These are phyloP conservation scores for Wallacemonas sp. DNA, from an alignment of 208 protist species.

Conservation along the genomic window DNA sequence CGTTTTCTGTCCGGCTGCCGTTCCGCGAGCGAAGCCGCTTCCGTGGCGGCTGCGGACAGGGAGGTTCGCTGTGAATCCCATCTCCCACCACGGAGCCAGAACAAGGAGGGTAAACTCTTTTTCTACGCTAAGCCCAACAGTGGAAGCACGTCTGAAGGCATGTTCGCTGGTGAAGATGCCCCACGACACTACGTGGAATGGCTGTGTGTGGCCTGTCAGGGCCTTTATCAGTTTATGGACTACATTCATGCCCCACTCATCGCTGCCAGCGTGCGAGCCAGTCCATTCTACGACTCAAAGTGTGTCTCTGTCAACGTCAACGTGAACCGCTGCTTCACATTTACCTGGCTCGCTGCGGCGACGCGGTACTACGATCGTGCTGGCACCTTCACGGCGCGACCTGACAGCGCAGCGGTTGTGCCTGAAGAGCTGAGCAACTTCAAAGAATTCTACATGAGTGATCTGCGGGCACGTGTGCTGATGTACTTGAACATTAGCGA, in stretches of 20 bases:
- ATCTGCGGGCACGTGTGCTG: slow-evolving; percentile 69
- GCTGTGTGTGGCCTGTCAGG: slow-evolving; percentile 79
- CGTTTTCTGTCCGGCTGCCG: slow-evolving; percentile 40
- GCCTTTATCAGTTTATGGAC: slow-evolving; percentile 88
- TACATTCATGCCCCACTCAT: slow-evolving; percentile 59
- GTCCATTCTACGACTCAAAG: slow-evolving; percentile 61
- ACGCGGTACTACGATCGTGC: slow-evolving; percentile 59
- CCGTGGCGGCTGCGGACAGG: not conserved
- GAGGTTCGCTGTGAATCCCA: no score
- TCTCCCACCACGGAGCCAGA: no score
- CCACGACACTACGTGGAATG: slow-evolving; percentile 27
- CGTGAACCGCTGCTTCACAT: slow-evolving; percentile 79
- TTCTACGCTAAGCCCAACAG: not conserved
- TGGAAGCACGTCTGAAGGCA: slow-evolving; percentile 20
- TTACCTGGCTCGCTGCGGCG: slow-evolving; percentile 75
- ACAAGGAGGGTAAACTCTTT: slow-evolving; percentile 3
- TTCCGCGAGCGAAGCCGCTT: not conserved
- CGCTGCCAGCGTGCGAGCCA: slow-evolving; percentile 63
- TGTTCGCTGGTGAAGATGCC: slow-evolving; percentile 24
- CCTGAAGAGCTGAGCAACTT: slow-evolving; percentile 84
- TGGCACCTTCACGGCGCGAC: slow-evolving; percentile 27
- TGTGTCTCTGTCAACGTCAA: slow-evolving; percentile 82
- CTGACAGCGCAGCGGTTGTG: slow-evolving; percentile 36
- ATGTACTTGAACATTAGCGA: slow-evolving; percentile 48
- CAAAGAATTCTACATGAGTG: slow-evolving; percentile 89